phyloP scores from a whole-genome alignment of 129 eudicot species.

The Rutidosis leptorrhynchoides region DNA sequence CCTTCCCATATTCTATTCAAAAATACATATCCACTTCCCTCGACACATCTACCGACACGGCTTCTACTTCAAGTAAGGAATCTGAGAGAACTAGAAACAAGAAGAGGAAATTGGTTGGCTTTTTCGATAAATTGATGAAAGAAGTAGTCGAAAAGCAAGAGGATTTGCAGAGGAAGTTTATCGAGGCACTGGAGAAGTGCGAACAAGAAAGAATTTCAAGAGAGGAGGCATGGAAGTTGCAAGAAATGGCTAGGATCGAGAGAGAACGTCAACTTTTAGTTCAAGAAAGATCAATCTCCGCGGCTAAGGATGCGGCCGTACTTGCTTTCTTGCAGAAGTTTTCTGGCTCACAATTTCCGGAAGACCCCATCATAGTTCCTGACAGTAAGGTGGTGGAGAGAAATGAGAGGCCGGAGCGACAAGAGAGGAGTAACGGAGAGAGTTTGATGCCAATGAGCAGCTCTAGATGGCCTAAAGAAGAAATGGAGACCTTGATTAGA shows the following conservation, averaged over 20 bases:
- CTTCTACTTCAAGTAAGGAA: slow-evolving; percentile 68
- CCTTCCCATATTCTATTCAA: slow-evolving; percentile 27
- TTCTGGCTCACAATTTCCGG: too few relatives aligned
- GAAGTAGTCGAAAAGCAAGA: slow-evolving; percentile 76
- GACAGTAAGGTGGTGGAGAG: too few relatives aligned
- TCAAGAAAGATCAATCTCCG: slow-evolving; percentile 69
- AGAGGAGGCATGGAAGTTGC: slow-evolving; percentile 74
- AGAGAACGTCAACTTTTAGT: slow-evolving; percentile 62
- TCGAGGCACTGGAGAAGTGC: slow-evolving; percentile 64
- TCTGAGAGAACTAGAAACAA: slow-evolving; percentile 42
- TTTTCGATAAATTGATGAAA: slow-evolving; percentile 58
- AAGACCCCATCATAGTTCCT: too few relatives aligned
- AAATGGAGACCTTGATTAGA: too few relatives aligned
- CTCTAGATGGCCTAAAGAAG: too few relatives aligned
- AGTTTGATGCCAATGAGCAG: too few relatives aligned
- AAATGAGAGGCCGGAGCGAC: too few relatives aligned
- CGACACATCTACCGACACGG: slow-evolving; percentile 55
- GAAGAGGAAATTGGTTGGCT: slow-evolving; percentile 77
- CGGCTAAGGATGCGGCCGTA: slow-evolving; percentile 74
- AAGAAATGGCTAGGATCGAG: slow-evolving; percentile 61
- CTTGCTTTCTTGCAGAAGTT: slow-evolving; percentile 61
- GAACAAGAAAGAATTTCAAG: slow-evolving; percentile 58
- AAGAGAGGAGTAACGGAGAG: too few relatives aligned
- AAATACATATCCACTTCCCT: slow-evolving; percentile 29
- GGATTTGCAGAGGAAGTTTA: slow-evolving; percentile 58